These are phyloP conservation scores for Paraphaeosphaeria minitans DNA, from an alignment of 2,329 filamentous ascomycete genomes.

Conservation along the genomic window DNA sequence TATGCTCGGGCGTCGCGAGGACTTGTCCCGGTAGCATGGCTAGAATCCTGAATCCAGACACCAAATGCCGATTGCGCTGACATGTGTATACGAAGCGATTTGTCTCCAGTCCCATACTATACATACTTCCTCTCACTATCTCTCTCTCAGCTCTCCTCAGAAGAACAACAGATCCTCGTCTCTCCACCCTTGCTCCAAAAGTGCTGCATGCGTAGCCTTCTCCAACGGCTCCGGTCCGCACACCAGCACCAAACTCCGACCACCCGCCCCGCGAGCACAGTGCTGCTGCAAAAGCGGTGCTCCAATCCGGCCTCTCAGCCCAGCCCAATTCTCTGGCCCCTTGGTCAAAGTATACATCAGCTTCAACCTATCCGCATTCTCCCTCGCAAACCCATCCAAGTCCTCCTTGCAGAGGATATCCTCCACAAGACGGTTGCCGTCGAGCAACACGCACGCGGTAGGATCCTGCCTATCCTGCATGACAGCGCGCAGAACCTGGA, in stretches of 20 bases:
- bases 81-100: not conserved
- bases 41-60: not conserved
- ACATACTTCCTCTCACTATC: not conserved
- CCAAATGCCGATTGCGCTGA: not conserved
- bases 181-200: slow-evolving; percentile 70
- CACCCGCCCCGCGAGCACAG: slow-evolving; percentile 53
- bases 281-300: slow-evolving; percentile 66
- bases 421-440: slow-evolving; percentile 76
- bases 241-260: slow-evolving; percentile 68
- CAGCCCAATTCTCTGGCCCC: slow-evolving; percentile 68
- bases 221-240: slow-evolving; percentile 82
- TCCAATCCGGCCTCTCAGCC: slow-evolving; percentile 70
- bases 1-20: too few relatives aligned
- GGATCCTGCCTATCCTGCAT: slow-evolving; percentile 66
- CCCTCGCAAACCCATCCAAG: slow-evolving; percentile 66
- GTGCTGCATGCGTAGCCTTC: slow-evolving; percentile 63
- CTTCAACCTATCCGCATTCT: slow-evolving; percentile 62
- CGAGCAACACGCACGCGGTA: slow-evolving; percentile 73
- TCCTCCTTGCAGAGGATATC: slow-evolving; percentile 83
- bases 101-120: not conserved
- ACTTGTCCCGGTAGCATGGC: not conserved
- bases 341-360: slow-evolving; percentile 73
- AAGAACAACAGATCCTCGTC: slow-evolving; percentile 79
- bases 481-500: slow-evolving; percentile 78
- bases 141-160: too few relatives aligned